Evolutionary conservation across 352 stramenopile species (phyloP).

Genomic region (Phytophthora podocarpi): DNA sequence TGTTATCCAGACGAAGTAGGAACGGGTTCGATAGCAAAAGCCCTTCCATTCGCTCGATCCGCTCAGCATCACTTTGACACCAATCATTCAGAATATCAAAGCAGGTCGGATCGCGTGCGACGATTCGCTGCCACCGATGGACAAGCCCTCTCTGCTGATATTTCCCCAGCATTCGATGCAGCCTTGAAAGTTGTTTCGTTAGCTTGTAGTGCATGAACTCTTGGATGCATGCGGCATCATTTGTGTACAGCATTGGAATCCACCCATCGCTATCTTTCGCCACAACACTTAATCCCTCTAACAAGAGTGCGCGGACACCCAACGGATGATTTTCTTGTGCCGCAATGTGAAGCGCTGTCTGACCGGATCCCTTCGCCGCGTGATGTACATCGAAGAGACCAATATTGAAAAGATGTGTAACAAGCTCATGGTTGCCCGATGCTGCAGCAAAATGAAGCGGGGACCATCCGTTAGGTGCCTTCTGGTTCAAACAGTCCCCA

Average conservation of each 20-base stretch:
- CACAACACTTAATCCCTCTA: conserved; percentile 39
- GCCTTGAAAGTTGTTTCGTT: conserved; percentile 53
- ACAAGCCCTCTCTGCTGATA: conserved; percentile 54
- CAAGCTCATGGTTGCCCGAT: conserved; percentile 55
- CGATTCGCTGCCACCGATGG: conserved; percentile 46
- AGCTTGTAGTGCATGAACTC: conserved; percentile 68
- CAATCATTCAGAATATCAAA: conserved; percentile 79
- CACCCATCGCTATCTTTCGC: conserved; percentile 50
- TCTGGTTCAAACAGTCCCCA: conserved; percentile 50
- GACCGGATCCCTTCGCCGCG: conserved; percentile 37
- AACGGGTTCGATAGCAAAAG: conserved; percentile 53
- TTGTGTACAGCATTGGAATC: conserved; percentile 57
- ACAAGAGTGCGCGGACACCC: conserved; percentile 49
- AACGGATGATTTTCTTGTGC: conserved; percentile 34
- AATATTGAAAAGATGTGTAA: conserved; percentile 40
- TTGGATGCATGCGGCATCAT: conserved; percentile 32
- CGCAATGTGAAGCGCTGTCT: conserved; percentile 72
- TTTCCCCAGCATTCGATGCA: conserved; percentile 57
- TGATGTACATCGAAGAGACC: conserved; percentile 46
- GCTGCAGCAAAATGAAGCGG: conserved; percentile 58
- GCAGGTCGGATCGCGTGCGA: conserved; percentile 49
- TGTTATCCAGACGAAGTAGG: conserved; percentile 72
- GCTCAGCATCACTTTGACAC: conserved; percentile 47
- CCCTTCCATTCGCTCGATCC: conserved; percentile 61
- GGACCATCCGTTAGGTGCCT: conserved; percentile 48